These are phyloP conservation scores for Tricholoma sp. DNA, from an alignment of 768 basidiomycete species.

Conservation along the genomic window DNA sequence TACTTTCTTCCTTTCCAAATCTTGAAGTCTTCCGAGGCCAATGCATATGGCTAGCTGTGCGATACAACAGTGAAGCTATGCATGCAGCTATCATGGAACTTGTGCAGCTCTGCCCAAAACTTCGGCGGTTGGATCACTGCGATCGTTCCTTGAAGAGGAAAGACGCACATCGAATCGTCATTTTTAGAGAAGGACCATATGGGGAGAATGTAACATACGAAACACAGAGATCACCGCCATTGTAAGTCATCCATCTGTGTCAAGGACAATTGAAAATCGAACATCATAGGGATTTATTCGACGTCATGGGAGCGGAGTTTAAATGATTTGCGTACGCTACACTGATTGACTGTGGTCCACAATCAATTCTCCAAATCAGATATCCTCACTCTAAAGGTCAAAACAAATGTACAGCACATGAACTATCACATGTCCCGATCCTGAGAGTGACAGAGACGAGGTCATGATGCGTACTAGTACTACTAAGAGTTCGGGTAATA, in stretches of 20 bases:
- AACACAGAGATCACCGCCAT: constrained; percentile 13
- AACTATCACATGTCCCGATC: too few species aligned
- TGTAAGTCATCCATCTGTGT: constrained; percentile 1
- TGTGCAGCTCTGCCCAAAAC: constrained; percentile 33
- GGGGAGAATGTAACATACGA: constrained; percentile 29
- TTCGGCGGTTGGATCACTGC: constrained; percentile 39
- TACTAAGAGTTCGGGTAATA: too few species aligned
- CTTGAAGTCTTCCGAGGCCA: constrained; percentile 40
- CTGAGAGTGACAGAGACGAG: too few species aligned
- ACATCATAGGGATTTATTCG: constrained; percentile 4
- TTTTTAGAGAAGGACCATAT: constrained; percentile 27
- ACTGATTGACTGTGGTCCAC: too few species aligned
- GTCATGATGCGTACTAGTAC: too few species aligned
- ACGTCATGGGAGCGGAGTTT: not conserved
- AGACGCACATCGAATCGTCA: constrained; percentile 31
- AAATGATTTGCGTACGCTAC: too few species aligned
- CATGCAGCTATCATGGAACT: constrained; percentile 36
- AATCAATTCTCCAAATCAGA: too few species aligned
- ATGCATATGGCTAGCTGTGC: constrained; percentile 38
- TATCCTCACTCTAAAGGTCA: too few species aligned
- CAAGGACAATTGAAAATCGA: not conserved
- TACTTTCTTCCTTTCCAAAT: constrained; percentile 35
- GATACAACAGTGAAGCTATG: constrained; percentile 31
- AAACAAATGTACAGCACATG: too few species aligned
- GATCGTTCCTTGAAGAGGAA: constrained; percentile 27